Evolutionary conservation across 164 flowering plant genomes (phyloP), one percentile per base, ranked within the genome.

Genomic region (Platanus orientalis): DNA sequence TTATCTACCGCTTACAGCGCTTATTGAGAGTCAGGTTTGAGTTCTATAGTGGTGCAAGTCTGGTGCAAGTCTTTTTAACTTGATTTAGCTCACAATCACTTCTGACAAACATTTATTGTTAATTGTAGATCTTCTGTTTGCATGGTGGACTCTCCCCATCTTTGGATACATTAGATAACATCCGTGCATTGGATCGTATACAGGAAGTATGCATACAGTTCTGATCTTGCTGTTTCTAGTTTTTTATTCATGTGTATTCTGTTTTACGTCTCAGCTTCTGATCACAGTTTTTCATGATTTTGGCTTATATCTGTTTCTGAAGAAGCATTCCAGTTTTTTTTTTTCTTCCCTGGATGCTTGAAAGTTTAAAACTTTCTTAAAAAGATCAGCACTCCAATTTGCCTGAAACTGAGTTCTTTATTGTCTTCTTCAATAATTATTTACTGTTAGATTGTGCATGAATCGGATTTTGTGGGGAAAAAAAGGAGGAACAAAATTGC

Each of bases 71-170:
- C 7, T 45, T 48, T 25, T 17, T 16, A 44, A 6, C n/a, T 34
- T 7, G 16, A 24, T 28, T 19, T 23, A 29, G 40, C 32, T 29
- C 39, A 36, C 56, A 20, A 39, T 40, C 17, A 26, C 57, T 54
- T 36, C 55, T 65, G 34, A 70, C 56, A 21, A 36, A 2, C 23
- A 58, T 57, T 25, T 57, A 30, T 49, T 34, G 17, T 49, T 11
- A 54, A 26, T 57, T 67, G 44, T 65, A 88, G 91, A 64, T 88
- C 28, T 88, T 88, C 77, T 86, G 96, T 67, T 84, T 88, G 80
- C 96, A 88, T 72, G 96, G 96, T 40, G 96, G 96, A 11, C 83
- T 88, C 21, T 88, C 96, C 21, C 96, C 96, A 44, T 89, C 96
- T 64, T 70, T 89, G 67, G 96, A 89, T 58, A 89, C 96, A 55